Percentiles rank a stretch among this genome's conserved stretches.
These are phyloP conservation scores for Neonectria neomacrospora DNA, from an alignment of 2,329 filamentous ascomycete genomes.

Conservation along the genomic window DNA sequence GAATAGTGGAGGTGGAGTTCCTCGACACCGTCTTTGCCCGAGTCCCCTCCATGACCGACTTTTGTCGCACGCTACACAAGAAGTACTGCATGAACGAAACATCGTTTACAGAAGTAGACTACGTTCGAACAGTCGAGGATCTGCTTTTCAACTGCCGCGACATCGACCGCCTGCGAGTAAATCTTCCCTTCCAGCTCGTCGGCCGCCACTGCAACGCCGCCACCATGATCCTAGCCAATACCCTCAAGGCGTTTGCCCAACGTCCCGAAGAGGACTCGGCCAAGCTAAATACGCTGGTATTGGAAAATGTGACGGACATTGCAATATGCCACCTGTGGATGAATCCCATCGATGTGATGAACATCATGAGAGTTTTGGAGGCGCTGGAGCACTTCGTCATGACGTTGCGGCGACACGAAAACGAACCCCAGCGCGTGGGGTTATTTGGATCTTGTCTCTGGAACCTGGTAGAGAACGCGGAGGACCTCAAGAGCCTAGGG, in stretches of 20 bases:
- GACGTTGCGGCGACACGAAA: constrained; percentile 58
- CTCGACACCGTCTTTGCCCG: constrained; percentile 58
- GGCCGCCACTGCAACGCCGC: constrained; percentile 57
- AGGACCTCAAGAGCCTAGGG: constrained; percentile 58
- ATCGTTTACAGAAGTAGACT: constrained; percentile 63
- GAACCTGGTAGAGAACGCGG: constrained; percentile 60
- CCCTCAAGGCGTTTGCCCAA: constrained; percentile 59
- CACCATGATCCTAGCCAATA: constrained; percentile 64
- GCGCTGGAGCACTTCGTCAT: constrained; percentile 59
- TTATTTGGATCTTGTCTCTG: constrained; percentile 60
- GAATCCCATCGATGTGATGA: constrained; percentile 62
- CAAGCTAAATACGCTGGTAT: constrained; percentile 57
- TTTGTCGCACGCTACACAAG: constrained; percentile 56
- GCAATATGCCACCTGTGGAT: constrained; percentile 61
- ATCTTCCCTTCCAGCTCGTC: constrained; percentile 63
- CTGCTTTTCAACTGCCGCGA: constrained; percentile 59
- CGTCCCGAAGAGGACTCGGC: constrained; percentile 58
- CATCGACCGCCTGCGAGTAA: constrained; percentile 59
- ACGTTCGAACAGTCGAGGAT: constrained; percentile 52
- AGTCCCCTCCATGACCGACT: constrained; percentile 58
- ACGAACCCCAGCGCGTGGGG: constrained; percentile 47
- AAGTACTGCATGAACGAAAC: constrained; percentile 60
- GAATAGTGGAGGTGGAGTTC: constrained; percentile 60
- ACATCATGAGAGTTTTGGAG: constrained; percentile 57
- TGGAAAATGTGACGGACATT: constrained; percentile 62